phyloP scores from a whole-genome alignment of 2,329 filamentous ascomycete species.

The Teratosphaeria destructans region DNA sequence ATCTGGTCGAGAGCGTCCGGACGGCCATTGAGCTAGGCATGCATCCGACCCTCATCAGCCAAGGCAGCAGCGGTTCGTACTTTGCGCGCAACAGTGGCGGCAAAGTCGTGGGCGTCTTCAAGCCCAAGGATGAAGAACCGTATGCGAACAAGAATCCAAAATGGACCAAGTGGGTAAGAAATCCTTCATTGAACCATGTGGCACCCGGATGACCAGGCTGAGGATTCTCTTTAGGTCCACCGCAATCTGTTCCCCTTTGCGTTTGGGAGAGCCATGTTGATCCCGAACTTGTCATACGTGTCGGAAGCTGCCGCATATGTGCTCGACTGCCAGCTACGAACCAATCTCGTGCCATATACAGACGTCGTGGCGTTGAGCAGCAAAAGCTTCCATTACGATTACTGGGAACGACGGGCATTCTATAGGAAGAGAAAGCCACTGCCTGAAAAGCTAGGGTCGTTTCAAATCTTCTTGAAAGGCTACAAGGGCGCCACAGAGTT shows the following conservation, averaged over 20 bases:
- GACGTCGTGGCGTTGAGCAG: constrained; percentile 90
- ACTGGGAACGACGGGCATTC: constrained; percentile 84
- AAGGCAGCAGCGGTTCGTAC: constrained; percentile 95
- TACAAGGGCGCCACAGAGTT: constrained; percentile 97
- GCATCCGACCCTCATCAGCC: constrained; percentile 91
- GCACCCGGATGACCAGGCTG: too few relatives aligned
- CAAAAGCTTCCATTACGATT: constrained; percentile 96
- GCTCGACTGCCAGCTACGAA: constrained; percentile 78
- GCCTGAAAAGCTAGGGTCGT: constrained; percentile 85
- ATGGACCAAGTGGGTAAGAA: constrained; percentile 63
- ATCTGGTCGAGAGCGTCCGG: constrained; percentile 80
- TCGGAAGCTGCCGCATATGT: constrained; percentile 96
- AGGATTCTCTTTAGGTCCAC: constrained; percentile 62
- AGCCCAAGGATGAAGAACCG: constrained; percentile 97
- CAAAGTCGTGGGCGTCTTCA: constrained; percentile 95
- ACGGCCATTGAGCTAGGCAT: constrained; percentile 80
- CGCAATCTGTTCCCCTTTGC: constrained; percentile 94
- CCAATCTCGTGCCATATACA: constrained; percentile 89
- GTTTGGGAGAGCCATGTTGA: constrained; percentile 88
- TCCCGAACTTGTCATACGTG: constrained; percentile 94
- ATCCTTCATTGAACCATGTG: too few relatives aligned
- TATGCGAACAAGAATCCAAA: constrained; percentile 96
- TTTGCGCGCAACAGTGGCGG: constrained; percentile 87
- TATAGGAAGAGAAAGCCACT: constrained; percentile 79
- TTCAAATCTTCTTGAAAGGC: constrained; percentile 93